Percentiles rank a stretch among this genome's conserved stretches.
Conservation (phyloP, 805 yeast species). For the Cyberlindnera samutprakarnensis region DNA sequence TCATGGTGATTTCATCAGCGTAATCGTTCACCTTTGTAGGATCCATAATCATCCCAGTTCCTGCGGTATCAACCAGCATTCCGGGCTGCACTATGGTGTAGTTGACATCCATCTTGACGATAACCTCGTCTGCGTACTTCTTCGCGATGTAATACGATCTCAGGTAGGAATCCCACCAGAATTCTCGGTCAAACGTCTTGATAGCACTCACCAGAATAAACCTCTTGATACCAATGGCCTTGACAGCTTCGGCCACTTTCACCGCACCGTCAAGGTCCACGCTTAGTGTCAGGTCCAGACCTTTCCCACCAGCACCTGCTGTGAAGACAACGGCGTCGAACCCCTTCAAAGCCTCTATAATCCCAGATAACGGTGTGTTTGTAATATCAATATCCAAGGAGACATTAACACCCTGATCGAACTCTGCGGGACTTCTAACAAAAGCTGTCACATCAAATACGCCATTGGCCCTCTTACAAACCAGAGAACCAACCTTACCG, state of each 20-base stretch:
- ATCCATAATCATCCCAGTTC: slow-evolving; percentile 37
- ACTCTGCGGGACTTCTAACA: slow-evolving; percentile 41
- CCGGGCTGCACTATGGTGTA: slow-evolving; percentile 57
- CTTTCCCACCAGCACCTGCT: slow-evolving; percentile 58
- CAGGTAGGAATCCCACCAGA: slow-evolving; percentile 32
- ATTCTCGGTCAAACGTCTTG: slow-evolving; percentile 42
- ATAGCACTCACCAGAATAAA: slow-evolving; percentile 50
- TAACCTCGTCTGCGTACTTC: slow-evolving; percentile 48
- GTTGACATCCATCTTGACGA: slow-evolving; percentile 28
- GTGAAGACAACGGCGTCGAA: slow-evolving; percentile 50
- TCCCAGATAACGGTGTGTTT: slow-evolving; percentile 25
- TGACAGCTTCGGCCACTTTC: slow-evolving; percentile 48
- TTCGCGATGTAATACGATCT: slow-evolving; percentile 52
- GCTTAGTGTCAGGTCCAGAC: slow-evolving; percentile 34
- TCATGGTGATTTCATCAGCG: slow-evolving; percentile 2
- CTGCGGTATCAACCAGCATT: slow-evolving; percentile 29
- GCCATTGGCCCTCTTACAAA: slow-evolving; percentile 27
- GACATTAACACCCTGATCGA: slow-evolving; percentile 27
- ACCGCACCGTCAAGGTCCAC: slow-evolving; percentile 61
- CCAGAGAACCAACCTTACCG: slow-evolving; percentile 48
- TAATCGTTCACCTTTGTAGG: slow-evolving; percentile 17
- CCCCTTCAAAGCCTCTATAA: slow-evolving; percentile 34
- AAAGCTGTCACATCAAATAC: slow-evolving; percentile 34
- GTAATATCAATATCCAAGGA: slow-evolving; percentile 34
- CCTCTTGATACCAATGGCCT: slow-evolving; percentile 34